These are phyloP conservation scores for Streptanthus diversifolius DNA, from an alignment of 345 rosid species.

Conservation along the genomic window DNA sequence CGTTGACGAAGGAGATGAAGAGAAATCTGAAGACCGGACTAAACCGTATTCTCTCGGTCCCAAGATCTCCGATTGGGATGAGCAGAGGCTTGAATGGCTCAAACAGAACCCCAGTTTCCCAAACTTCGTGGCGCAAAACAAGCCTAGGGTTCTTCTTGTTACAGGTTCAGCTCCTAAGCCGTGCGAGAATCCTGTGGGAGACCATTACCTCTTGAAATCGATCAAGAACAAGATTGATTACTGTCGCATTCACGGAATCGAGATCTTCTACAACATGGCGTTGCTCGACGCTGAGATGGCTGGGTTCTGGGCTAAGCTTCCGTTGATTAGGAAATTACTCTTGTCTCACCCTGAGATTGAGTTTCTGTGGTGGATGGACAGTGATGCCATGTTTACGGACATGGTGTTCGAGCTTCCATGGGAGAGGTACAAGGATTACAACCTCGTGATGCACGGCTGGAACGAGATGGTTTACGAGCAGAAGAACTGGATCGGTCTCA, in stretches of 20 bases:
- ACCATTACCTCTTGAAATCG: constrained; percentile 64
- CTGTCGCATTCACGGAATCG: constrained; percentile 64
- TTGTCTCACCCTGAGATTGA: constrained; percentile 71
- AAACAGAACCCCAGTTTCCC: constrained; percentile 48
- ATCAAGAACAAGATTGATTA: constrained; percentile 78
- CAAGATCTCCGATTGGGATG: constrained; percentile 63
- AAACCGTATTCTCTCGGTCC: constrained; percentile 57
- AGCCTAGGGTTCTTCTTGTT: constrained; percentile 66
- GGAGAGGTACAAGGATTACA: constrained; percentile 62
- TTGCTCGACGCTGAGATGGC: constrained; percentile 72
- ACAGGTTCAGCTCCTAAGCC: constrained; percentile 78
- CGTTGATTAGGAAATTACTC: constrained; percentile 55
- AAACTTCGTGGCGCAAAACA: constrained; percentile 46
- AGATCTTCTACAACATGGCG: constrained; percentile 73
- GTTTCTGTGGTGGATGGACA: constrained; percentile 82
- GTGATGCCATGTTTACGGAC: constrained; percentile 76
- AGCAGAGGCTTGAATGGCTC: constrained; percentile 56
- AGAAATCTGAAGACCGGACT: constrained; percentile 38
- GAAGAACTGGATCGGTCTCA: constrained; percentile 68
- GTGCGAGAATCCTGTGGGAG: constrained; percentile 76
- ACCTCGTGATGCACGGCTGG: constrained; percentile 78
- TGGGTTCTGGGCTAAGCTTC: constrained; percentile 73
- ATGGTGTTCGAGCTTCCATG: constrained; percentile 79
- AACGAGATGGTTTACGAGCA: constrained; percentile 62
- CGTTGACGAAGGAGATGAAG: constrained; percentile 49